These are phyloP conservation scores for Candida nanaspora DNA, from an alignment of 805 yeast species.

Conservation along the genomic window DNA sequence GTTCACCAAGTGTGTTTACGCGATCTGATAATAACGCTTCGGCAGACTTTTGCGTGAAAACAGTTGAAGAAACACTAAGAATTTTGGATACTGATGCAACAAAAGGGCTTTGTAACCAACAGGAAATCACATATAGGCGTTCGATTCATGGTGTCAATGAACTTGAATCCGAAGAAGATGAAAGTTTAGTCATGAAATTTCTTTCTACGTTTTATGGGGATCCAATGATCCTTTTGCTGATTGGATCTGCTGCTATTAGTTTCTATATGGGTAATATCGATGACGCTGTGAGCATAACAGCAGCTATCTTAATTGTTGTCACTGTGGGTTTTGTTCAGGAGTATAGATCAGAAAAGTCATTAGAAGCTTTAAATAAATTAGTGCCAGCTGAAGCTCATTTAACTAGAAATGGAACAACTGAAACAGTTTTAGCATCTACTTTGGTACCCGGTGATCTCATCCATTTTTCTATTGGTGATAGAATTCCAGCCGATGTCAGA, in stretches of 20 bases:
- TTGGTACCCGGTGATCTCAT: slow-evolving; percentile 97
- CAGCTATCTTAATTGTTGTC: slow-evolving; percentile 90
- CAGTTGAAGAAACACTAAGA: slow-evolving; percentile 58
- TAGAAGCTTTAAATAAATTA: slow-evolving; percentile 85
- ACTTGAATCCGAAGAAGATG: slow-evolving; percentile 69
- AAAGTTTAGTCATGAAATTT: slow-evolving; percentile 64
- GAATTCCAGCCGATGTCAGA: slow-evolving; percentile 94
- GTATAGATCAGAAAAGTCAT: slow-evolving; percentile 87
- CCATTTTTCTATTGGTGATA: slow-evolving; percentile 84
- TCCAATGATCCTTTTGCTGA: slow-evolving; percentile 79
- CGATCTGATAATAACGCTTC: slow-evolving; percentile 29
- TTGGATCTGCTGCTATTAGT: slow-evolving; percentile 83
- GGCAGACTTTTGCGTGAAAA: slow-evolving; percentile 48
- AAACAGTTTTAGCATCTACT: slow-evolving; percentile 76
- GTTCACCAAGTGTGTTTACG: slow-evolving; percentile 2
- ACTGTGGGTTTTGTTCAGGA: slow-evolving; percentile 98
- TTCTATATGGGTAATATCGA: slow-evolving; percentile 94
- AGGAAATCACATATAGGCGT: slow-evolving; percentile 68
- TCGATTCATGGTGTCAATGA: slow-evolving; percentile 78
- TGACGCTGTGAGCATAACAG: slow-evolving; percentile 89
- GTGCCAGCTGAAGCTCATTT: slow-evolving; percentile 97
- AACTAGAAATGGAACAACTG: slow-evolving; percentile 71
- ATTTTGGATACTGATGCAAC: slow-evolving; percentile 55
- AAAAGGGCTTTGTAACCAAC: slow-evolving; percentile 58
- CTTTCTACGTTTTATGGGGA: slow-evolving; percentile 78